Evolutionary conservation across 75 land plant species (phyloP).

Genomic region (Cupressus sempervirens): DNA sequence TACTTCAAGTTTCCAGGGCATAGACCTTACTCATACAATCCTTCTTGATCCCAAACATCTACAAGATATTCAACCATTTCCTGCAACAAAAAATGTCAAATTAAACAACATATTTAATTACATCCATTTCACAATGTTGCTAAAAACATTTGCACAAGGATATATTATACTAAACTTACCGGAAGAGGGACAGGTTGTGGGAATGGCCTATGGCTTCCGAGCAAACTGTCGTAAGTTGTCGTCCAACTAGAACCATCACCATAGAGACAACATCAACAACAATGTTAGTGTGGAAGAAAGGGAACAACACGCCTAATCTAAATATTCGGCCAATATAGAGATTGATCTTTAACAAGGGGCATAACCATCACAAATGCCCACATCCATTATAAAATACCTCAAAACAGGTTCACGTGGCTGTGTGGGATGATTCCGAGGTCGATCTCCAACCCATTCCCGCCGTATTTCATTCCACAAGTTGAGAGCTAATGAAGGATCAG

Average conservation of each 20-base stretch:
- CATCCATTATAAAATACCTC: constrained; percentile 27
- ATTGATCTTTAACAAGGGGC: background rate
- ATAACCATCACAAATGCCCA: background rate
- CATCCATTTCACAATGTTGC: background rate
- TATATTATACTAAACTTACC: constrained; percentile 32
- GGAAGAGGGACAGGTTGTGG: constrained; percentile 60
- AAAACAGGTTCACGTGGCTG: constrained; percentile 52
- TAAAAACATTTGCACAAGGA: background rate
- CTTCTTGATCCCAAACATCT: constrained; percentile 85
- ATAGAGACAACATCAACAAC: background rate
- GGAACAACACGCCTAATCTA: background rate
- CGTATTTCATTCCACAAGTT: constrained; percentile 77
- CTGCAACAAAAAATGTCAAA: constrained; percentile 28
- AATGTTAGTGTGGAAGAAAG: background rate
- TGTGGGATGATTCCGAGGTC: constrained; percentile 27
- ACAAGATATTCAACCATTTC: constrained; percentile 85
- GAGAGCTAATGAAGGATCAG: constrained; percentile 36
- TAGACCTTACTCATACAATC: constrained; percentile 55
- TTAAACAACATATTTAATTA: background rate
- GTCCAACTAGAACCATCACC: constrained; percentile 50
- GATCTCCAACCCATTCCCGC: constrained; percentile 66
- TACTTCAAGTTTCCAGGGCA: background rate
- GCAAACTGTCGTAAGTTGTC: constrained; percentile 71
- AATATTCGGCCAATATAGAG: background rate
- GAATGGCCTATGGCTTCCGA: constrained; percentile 68